These are phyloP conservation scores for Pleurozium schreberi DNA, from an alignment of 225 moss, liverwort and hornwort genomes.

Conservation along the genomic window DNA sequence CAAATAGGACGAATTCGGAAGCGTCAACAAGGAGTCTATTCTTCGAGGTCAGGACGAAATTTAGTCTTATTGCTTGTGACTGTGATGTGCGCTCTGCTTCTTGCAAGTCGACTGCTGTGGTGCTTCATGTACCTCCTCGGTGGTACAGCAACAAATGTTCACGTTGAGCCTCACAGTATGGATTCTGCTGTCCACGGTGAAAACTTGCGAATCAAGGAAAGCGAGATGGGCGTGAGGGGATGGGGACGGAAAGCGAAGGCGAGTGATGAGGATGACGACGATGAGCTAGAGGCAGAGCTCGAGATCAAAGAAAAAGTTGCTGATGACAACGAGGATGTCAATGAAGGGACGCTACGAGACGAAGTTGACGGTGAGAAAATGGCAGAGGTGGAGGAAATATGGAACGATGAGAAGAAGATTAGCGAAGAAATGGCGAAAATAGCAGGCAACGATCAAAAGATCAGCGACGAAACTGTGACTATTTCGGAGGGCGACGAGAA, in stretches of 20 bases:
- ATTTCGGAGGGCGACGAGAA: neutral
- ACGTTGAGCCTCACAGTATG: neutral
- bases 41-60: constrained; percentile 9
- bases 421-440: constrained; percentile 1
- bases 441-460: neutral
- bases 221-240: neutral
- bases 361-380: neutral
- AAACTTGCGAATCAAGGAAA: neutral
- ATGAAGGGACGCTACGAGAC: neutral
- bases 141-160: neutral
- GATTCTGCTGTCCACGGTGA: neutral
- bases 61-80: constrained; percentile 4
- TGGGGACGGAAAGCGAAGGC: neutral
- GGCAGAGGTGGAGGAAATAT: neutral
- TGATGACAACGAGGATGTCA: neutral
- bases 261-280: neutral
- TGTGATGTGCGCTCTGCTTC: constrained; percentile 4
- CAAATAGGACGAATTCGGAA: constrained; percentile 17
- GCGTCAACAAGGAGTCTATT: constrained; percentile 1
- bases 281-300: constrained; percentile 1
- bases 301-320: neutral
- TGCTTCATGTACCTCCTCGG: constrained; percentile 18
- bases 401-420: constrained; percentile 2
- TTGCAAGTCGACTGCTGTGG: constrained; percentile 20
- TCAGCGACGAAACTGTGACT: neutral